These are phyloP conservation scores for Parafenestella ontariensis DNA, from an alignment of 2,329 filamentous ascomycete genomes.

Conservation along the genomic window DNA sequence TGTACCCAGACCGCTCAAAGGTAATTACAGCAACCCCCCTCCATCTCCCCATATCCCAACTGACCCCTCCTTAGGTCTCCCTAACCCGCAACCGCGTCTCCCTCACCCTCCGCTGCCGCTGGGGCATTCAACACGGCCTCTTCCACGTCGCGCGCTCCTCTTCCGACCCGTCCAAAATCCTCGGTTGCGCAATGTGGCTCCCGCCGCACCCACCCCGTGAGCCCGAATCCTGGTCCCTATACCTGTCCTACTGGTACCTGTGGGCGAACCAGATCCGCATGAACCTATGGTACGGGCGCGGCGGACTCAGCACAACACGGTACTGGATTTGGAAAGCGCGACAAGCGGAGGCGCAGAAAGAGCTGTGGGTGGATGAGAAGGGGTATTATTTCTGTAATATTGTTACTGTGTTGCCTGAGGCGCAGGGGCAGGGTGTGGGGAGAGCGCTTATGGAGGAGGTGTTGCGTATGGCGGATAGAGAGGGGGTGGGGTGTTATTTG, in stretches of 20 bases:
- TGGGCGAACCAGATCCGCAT: slow-evolving; percentile 70
- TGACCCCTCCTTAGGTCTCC: slow-evolving; percentile 53
- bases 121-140: slow-evolving; percentile 73
- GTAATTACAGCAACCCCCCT: not conserved
- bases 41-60: not conserved
- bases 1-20: slow-evolving; percentile 65
- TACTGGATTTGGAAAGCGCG: slow-evolving; percentile 77
- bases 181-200: slow-evolving; percentile 78
- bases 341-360: slow-evolving; percentile 66
- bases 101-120: slow-evolving; percentile 69
- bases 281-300: slow-evolving; percentile 72
- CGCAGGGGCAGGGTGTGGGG: slow-evolving; percentile 72
- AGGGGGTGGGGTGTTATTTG: slow-evolving; percentile 71
- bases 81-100: slow-evolving; percentile 67
- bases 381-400: slow-evolving; percentile 83
- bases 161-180: slow-evolving; percentile 57
- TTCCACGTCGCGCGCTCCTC: slow-evolving; percentile 74
- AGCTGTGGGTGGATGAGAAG: slow-evolving; percentile 69
- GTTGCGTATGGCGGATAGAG: slow-evolving; percentile 67
- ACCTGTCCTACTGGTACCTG: slow-evolving; percentile 69
- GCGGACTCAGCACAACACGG: slow-evolving; percentile 70
- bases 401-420: slow-evolving; percentile 70
- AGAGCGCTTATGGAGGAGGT: slow-evolving; percentile 69
- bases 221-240: slow-evolving; percentile 66
- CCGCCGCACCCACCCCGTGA: slow-evolving; percentile 59